Evolutionary conservation across 768 basidiomycete genomes (phyloP).

Genomic region (Hygrocybe punicea): DNA sequence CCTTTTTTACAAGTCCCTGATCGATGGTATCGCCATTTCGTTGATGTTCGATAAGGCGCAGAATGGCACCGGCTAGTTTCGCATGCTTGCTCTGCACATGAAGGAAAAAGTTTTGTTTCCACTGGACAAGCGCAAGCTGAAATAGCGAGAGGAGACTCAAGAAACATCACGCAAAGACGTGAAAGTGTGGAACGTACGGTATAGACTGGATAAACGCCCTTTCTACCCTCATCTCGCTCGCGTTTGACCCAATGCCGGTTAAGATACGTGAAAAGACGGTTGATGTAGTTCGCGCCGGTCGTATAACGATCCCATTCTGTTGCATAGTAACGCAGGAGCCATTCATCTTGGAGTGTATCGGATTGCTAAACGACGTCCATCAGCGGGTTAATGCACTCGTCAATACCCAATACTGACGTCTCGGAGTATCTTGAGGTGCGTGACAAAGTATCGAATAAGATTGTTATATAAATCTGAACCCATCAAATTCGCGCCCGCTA

Average conservation of each 20-base stretch:
- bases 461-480: constrained; percentile 96
- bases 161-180: neutral
- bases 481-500: constrained; percentile 92
- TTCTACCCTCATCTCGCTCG: constrained; percentile 94
- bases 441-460: constrained; percentile 84
- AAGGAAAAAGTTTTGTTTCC: constrained; percentile 88
- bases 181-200: constrained; percentile 55
- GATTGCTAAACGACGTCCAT: constrained; percentile 51
- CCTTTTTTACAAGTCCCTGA: constrained; percentile 87
- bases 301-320: constrained; percentile 95
- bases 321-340: constrained; percentile 86
- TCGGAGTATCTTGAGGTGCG: constrained; percentile 71
- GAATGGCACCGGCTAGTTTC: constrained; percentile 83
- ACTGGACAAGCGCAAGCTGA: constrained; percentile 92
- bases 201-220: constrained; percentile 92
- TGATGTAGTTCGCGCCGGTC: constrained; percentile 94
- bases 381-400: constrained; percentile 8
- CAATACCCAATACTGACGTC: constrained; percentile 26
- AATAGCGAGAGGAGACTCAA: constrained; percentile 1
- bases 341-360: constrained; percentile 80
- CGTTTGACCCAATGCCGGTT: constrained; percentile 99
- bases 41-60: constrained; percentile 88
- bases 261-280: constrained; percentile 94
- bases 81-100: constrained; percentile 78
- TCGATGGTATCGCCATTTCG: constrained; percentile 93